These are phyloP conservation scores for Cynara cardunculus DNA, from an alignment of 129 eudicot genomes.

Conservation along the genomic window DNA sequence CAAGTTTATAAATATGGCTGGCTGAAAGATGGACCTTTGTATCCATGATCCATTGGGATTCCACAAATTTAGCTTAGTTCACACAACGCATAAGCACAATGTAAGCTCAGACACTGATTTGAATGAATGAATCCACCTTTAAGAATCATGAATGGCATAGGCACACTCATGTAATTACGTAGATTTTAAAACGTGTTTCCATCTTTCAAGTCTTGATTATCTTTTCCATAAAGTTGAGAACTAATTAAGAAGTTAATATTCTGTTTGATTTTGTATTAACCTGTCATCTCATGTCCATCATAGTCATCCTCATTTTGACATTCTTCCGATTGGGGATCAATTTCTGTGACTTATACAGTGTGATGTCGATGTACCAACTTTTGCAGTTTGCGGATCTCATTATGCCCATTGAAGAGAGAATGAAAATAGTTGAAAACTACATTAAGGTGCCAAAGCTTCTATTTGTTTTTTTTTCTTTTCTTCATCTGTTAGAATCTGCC, in stretches of 20 bases:
- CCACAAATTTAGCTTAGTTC: neutral
- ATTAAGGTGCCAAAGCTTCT: slow-evolving; percentile 55
- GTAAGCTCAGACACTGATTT: neutral
- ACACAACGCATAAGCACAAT: neutral
- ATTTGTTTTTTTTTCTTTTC: neutral
- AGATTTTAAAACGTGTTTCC: neutral
- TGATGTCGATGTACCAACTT: slow-evolving; percentile 15
- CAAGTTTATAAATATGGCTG: neutral
- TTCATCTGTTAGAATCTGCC: neutral
- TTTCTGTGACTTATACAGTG: slow-evolving; percentile 1
- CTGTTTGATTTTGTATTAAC: neutral
- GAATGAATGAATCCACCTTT: neutral
- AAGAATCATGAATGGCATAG: neutral
- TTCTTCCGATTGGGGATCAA: neutral
- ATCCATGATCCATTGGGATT: neutral
- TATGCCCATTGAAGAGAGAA: slow-evolving; percentile 79
- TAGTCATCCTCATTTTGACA: slow-evolving; percentile 5
- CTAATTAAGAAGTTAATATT: neutral
- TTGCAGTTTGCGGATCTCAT: slow-evolving; percentile 72
- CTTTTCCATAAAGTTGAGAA: neutral
- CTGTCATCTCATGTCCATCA: neutral
- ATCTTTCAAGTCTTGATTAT: neutral
- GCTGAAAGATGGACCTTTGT: neutral
- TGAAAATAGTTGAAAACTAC: slow-evolving; percentile 57
- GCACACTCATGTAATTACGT: neutral